Base-by-base conservation (phyloP, 2,329 filamentous ascomycete genomes). In the Nectriaceae sp. region DNA sequence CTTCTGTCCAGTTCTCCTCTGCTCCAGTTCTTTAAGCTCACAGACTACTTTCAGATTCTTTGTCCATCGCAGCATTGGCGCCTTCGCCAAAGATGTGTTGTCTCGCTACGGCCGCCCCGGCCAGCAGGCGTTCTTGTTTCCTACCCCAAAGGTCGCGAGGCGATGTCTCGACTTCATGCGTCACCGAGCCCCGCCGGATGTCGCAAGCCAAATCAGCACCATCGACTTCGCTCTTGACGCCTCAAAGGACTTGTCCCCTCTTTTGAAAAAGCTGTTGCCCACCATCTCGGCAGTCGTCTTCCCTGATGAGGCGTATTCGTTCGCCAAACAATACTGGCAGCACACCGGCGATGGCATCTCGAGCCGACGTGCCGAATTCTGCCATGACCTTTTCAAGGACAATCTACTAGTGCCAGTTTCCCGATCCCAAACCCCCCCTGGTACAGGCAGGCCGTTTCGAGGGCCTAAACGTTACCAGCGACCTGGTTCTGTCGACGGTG, bases 311-410 rank as follows among this genome's bases (percentile, higher is more conserved):
- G 72, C 83, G 16, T 92, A 87, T 60, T 72, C 82, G 4, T 70
- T 88, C 50, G 89, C 90, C n/a, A 97, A 97, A 69, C 83, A 91
- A 62, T 97, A 96, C 63, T 99, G 94, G 94, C 94, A 97, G 68
- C 94, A 99, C 68, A 88, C 89, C 1, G 94, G 94, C 18, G 92
- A 96, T 53, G 94, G 94, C 15, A 79, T 96, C 13, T 97, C 92
- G 1, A 97, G 92, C 66, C 85, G 94, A 42, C 83, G 91, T 35
- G 92, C 90, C 26, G 93, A 97, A 65, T 97, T 96, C 68, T 96
- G 89, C 65, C 84, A 91, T 51, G 76, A 80, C 36, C 78, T 93
- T 2, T 82, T 95, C 54, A 79, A 80, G 31, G 85, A 93, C 53
- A 85, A 85, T 0, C 74, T 88, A 36, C 74, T 84, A 16, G 64